Evolutionary conservation across 495 filamentous ascomycete genomes (phyloP).

Genomic region (Venustampulla echinocandica): DNA sequence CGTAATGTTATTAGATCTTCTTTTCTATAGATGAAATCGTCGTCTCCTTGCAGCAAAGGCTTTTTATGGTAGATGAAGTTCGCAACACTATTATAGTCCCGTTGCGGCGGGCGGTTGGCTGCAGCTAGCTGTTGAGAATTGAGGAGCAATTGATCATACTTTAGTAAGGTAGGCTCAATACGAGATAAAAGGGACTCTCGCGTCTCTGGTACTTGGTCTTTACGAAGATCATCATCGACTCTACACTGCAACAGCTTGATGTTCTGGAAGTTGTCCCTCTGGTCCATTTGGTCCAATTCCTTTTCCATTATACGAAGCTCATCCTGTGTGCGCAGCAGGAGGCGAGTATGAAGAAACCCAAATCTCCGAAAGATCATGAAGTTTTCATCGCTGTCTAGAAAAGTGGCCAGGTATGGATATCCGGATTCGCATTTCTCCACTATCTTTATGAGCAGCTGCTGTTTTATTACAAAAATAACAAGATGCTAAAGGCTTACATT

Average conservation of each 20-base stretch:
- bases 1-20: constrained; percentile 23
- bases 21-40: constrained; percentile 12
- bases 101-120: constrained; percentile 11
- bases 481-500: background rate
- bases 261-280: too few relatives aligned
- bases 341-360: constrained; percentile 25
- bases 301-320: constrained; percentile 21
- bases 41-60: constrained; percentile 14
- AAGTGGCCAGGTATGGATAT: constrained; percentile 24
- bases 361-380: constrained; percentile 27
- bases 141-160: background rate
- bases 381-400: constrained; percentile 27
- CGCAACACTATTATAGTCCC: constrained; percentile 19
- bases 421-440: constrained; percentile 4
- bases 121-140: constrained; percentile 17
- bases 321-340: constrained; percentile 26
- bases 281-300: constrained; percentile 20
- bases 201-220: background rate
- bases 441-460: background rate
- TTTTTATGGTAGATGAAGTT: constrained; percentile 13
- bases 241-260: too few relatives aligned
- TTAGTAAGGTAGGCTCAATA: background rate
- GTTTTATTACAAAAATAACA: background rate
- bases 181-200: background rate
- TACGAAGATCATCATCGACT: background rate